A percentile compares a stretch with the other conserved stretches of the same genome.
Evolutionary conservation across 176 grass and related monocot genomes (phyloP).

Genomic region (Juncus inflexus): DNA sequence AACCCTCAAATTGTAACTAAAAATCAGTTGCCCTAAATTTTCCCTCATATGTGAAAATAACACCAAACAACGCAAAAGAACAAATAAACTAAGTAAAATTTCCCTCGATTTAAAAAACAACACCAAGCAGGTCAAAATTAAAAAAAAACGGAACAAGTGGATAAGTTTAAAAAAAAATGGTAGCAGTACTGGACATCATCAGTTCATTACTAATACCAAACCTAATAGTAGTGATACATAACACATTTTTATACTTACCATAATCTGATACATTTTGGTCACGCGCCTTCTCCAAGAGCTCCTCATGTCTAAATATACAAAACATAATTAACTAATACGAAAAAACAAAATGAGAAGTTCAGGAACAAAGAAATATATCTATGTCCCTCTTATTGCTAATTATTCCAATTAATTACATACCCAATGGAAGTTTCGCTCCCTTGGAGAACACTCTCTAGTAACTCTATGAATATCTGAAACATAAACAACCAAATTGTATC

Average conservation of each 20-base stretch:
- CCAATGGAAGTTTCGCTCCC: conserved; percentile 66
- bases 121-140: background rate
- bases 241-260: conserved; percentile 44
- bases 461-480: conserved; percentile 74
- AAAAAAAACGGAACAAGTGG: background rate
- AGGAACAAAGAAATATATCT: conserved; percentile 9
- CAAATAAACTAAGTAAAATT: too few species aligned
- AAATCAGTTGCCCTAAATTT: too few species aligned
- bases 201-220: too few species aligned
- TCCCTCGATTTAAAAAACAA: background rate
- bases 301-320: conserved; percentile 61
- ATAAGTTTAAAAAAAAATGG: too few species aligned
- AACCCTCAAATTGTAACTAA: too few species aligned
- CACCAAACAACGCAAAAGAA: too few species aligned
- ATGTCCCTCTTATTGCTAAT: background rate
- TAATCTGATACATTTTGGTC: conserved; percentile 72
- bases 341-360: conserved; percentile 12
- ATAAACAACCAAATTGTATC: background rate
- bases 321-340: conserved; percentile 38
- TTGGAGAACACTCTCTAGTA: conserved; percentile 74
- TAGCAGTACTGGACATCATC: too few species aligned
- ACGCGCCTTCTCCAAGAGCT: conserved; percentile 73
- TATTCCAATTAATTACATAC: conserved; percentile 32
- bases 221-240: too few species aligned
- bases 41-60: too few species aligned